A percentile compares a stretch with the other conserved stretches of the same genome.
Evolutionary conservation across 2,329 filamentous ascomycete genomes (phyloP).

Genomic region (Zymoseptoria brevis): DNA sequence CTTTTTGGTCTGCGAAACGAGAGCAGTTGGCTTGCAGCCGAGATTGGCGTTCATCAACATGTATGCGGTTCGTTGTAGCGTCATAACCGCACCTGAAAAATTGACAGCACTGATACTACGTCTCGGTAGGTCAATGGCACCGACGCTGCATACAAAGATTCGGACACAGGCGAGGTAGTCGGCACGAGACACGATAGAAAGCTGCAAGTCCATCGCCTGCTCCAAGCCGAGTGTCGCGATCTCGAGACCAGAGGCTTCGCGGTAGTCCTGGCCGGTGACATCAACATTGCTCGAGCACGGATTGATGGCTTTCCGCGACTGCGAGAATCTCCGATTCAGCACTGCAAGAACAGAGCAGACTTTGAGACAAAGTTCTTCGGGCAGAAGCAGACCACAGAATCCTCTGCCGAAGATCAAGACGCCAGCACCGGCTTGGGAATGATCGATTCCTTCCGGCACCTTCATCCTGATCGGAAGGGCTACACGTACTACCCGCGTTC

Average conservation of each 20-base stretch:
- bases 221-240: slow-evolving; percentile 38
- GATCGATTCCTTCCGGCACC: slow-evolving; percentile 43
- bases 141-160: slow-evolving; percentile 37
- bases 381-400: slow-evolving; percentile 2
- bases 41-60: slow-evolving; percentile 45
- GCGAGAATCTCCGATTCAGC: slow-evolving; percentile 38
- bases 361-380: slow-evolving; percentile 45
- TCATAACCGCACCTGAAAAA: neutral
- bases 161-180: slow-evolving; percentile 33
- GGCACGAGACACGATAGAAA: slow-evolving; percentile 48
- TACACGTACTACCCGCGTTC: slow-evolving; percentile 44
- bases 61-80: slow-evolving; percentile 28
- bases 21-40: slow-evolving; percentile 7
- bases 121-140: slow-evolving; percentile 44
- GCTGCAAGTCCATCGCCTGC: slow-evolving; percentile 38
- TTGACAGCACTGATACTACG: neutral
- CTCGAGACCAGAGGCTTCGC: slow-evolving; percentile 37
- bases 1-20: slow-evolving; percentile 40
- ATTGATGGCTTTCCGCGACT: slow-evolving; percentile 44
- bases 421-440: slow-evolving; percentile 22
- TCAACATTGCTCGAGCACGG: slow-evolving; percentile 42
- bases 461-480: slow-evolving; percentile 35
- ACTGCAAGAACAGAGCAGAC: slow-evolving; percentile 44
- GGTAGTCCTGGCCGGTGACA: slow-evolving; percentile 45
- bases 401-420: slow-evolving; percentile 2